Conservation (phyloP, 2,329 filamentous ascomycete species). For the Cladosporium velox region DNA sequence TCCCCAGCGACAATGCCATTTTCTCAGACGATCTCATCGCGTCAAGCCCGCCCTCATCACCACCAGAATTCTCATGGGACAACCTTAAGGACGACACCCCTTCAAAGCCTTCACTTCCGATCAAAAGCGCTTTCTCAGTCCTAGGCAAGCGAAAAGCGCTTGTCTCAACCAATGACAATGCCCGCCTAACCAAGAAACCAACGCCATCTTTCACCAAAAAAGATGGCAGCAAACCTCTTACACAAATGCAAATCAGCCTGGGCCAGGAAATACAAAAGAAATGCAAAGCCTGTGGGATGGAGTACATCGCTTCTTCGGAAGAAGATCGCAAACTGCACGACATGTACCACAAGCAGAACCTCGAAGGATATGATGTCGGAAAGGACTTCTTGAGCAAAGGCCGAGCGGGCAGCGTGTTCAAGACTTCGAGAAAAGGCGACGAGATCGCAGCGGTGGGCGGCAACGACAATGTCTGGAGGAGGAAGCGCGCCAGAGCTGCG, state of each 20-base stretch:
- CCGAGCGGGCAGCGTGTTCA: conserved; percentile 22
- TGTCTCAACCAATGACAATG: conserved; percentile 37
- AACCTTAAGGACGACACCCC: conserved; percentile 22
- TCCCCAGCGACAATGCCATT: conserved; percentile 26
- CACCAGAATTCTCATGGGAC: conserved; percentile 48
- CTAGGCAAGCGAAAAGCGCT: conserved; percentile 37
- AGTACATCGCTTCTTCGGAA: conserved; percentile 62
- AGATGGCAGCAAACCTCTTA: conserved; percentile 39
- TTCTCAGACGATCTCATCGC: conserved; percentile 34
- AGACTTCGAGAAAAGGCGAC: conserved; percentile 39
- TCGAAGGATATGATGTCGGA: conserved; percentile 62
- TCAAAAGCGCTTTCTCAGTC: conserved; percentile 37
- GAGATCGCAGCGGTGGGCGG: conserved; percentile 61
- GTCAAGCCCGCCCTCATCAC: conserved; percentile 56
- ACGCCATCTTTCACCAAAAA: conserved; percentile 28
- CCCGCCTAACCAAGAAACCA: conserved; percentile 31
- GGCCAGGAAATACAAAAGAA: conserved; percentile 58
- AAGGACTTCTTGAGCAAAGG: conserved; percentile 56
- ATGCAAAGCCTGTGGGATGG: conserved; percentile 65
- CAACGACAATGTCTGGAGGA: conserved; percentile 53
- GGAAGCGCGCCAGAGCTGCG: conserved; percentile 55
- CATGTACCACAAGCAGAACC: conserved; percentile 64
- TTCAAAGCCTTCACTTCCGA: conserved; percentile 21
- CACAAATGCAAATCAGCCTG: conserved; percentile 64
- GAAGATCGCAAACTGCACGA: conserved; percentile 65